Conservation (phyloP, 2,329 filamentous ascomycete genomes). For the Talaromyces amestolkiae region DNA sequence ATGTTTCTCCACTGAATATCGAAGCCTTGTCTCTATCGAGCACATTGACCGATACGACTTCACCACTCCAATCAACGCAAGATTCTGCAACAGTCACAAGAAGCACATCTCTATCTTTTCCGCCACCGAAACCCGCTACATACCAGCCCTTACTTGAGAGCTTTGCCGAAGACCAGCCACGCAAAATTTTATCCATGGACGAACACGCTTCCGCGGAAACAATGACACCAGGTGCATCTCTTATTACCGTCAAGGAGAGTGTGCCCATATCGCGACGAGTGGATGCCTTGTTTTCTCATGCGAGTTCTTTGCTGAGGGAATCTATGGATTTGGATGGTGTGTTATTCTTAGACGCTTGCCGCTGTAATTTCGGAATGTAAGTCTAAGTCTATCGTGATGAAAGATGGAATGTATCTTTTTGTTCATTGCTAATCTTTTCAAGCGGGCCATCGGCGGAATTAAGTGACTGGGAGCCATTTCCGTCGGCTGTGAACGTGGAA, state of each 20-base stretch:
- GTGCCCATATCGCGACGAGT: slow-evolving; percentile 19
- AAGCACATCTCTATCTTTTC: background rate
- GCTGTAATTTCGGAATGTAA: slow-evolving; percentile 27
- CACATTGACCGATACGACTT: background rate
- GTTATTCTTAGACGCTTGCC: slow-evolving; percentile 29
- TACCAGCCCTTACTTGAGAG: background rate
- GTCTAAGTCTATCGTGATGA: background rate
- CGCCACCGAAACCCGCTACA: background rate
- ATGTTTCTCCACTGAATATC: background rate
- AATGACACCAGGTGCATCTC: background rate
- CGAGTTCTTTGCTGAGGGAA: slow-evolving; percentile 42
- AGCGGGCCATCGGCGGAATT: background rate
- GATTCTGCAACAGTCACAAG: slow-evolving; percentile 9
- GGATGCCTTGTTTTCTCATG: slow-evolving; percentile 40
- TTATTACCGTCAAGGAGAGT: slow-evolving; percentile 20
- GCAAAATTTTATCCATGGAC: background rate
- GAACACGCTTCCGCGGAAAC: background rate
- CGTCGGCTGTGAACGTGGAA: background rate
- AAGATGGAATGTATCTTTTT: background rate
- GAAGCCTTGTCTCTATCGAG: background rate
- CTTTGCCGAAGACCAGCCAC: background rate
- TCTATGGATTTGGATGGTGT: slow-evolving; percentile 41
- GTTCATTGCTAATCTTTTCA: slow-evolving; percentile 18
- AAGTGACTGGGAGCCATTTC: slow-evolving; percentile 20
- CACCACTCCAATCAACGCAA: background rate